These are phyloP conservation scores for Digitaria exilis DNA, from an alignment of 202 grass and related monocot genomes.

Conservation along the genomic window DNA sequence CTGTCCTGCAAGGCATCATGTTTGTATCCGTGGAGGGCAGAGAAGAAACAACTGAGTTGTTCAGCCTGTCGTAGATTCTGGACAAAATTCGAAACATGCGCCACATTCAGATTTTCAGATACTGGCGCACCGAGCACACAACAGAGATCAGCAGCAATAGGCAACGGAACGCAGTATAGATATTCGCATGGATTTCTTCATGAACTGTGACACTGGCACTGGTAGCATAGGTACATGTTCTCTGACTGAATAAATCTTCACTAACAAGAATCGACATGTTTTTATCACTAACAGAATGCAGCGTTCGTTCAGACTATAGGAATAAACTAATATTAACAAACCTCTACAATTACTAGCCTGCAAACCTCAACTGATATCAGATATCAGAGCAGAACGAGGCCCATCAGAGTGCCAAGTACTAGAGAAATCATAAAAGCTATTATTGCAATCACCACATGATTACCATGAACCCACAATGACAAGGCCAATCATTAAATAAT, in stretches of 20 bases:
- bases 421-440: neutral
- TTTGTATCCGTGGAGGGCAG: neutral
- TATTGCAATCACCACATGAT: conserved; percentile 12
- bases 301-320: neutral
- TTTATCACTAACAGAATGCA: neutral
- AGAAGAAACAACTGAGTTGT: neutral
- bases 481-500: conserved; percentile 37
- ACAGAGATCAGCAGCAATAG: neutral
- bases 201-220: neutral
- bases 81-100: neutral
- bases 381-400: neutral
- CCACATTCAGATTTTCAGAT: neutral
- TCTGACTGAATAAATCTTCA: neutral
- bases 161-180: neutral
- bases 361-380: neutral
- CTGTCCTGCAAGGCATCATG: neutral
- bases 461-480: conserved; percentile 33
- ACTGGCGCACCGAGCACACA: no score
- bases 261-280: neutral
- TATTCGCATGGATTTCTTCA: neutral
- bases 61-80: neutral
- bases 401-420: neutral
- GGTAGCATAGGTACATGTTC: neutral
- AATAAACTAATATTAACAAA: neutral
- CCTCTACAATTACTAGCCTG: neutral